Percentiles rank a stretch among this genome's conserved stretches.
Conservation (phyloP, 1,284 basidiomycete genomes). For the Cutaneotrichosporon sp. region DNA sequence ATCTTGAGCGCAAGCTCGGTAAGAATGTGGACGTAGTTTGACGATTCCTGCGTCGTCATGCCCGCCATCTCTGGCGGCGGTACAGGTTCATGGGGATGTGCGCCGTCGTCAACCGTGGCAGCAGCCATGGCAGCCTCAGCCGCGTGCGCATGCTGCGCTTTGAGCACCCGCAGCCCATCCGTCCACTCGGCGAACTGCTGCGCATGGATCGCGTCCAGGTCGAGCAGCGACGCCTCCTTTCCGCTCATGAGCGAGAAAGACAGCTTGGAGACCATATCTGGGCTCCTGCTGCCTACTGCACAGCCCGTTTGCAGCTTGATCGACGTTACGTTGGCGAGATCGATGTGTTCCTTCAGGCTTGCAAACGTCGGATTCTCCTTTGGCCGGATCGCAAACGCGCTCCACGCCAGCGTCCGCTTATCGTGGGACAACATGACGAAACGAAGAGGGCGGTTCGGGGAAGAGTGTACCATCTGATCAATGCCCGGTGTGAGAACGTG, state of each 20-base stretch:
- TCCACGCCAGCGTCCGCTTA: constrained; percentile 38
- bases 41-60: constrained; percentile 71
- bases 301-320: constrained; percentile 70
- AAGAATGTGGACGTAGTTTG: constrained; percentile 66
- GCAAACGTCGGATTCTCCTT: constrained; percentile 27
- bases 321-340: constrained; percentile 70
- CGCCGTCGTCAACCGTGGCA: neutral
- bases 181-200: constrained; percentile 93
- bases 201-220: constrained; percentile 78
- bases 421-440: constrained; percentile 40
- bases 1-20: constrained; percentile 94
- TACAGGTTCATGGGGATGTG: constrained; percentile 52
- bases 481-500: constrained; percentile 27
- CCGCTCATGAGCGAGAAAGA: constrained; percentile 70
- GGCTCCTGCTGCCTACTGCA: constrained; percentile 52
- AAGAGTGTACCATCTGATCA: constrained; percentile 22
- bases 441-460: constrained; percentile 30
- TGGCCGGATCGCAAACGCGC: constrained; percentile 28
- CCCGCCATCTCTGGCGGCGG: constrained; percentile 53
- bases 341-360: constrained; percentile 62
- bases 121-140: neutral
- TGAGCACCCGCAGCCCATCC: constrained; percentile 84
- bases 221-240: constrained; percentile 68
- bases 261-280: constrained; percentile 56
- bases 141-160: constrained; percentile 45